A percentile compares a stretch with the other conserved stretches of the same genome.
Conservation (phyloP, 305 asterid genomes). For the Solanum hybrid region DNA sequence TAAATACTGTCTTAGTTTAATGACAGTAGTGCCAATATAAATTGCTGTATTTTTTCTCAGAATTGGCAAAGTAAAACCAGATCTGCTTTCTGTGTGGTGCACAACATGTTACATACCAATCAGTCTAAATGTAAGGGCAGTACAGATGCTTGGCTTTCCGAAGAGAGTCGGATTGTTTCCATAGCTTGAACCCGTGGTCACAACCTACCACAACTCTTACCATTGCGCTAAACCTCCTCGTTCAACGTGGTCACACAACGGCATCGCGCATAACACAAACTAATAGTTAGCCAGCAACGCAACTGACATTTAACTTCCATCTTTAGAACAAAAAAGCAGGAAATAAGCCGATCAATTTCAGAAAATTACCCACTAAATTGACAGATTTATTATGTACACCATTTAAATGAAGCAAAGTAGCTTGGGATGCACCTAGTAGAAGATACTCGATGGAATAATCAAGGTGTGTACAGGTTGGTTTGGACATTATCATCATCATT, state of each 20-base stretch:
- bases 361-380: neutral
- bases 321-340: neutral
- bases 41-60: neutral
- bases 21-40: neutral
- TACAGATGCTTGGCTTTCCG: neutral
- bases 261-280: neutral
- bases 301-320: neutral
- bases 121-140: neutral
- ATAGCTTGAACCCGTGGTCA: neutral
- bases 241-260: neutral
- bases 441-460: neutral
- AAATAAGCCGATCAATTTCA: neutral
- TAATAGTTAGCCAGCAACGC: neutral
- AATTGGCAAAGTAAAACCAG: neutral
- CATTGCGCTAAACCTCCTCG: neutral
- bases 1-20: neutral
- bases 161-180: neutral
- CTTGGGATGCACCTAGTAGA: neutral
- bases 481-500: neutral
- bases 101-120: neutral
- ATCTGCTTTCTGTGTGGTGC: neutral
- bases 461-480: neutral
- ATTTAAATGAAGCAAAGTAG: neutral
- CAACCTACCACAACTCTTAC: neutral
- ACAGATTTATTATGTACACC: neutral